These are phyloP conservation scores for Pyrus hybrid DNA, from an alignment of 331 rosid genomes.

Conservation along the genomic window DNA sequence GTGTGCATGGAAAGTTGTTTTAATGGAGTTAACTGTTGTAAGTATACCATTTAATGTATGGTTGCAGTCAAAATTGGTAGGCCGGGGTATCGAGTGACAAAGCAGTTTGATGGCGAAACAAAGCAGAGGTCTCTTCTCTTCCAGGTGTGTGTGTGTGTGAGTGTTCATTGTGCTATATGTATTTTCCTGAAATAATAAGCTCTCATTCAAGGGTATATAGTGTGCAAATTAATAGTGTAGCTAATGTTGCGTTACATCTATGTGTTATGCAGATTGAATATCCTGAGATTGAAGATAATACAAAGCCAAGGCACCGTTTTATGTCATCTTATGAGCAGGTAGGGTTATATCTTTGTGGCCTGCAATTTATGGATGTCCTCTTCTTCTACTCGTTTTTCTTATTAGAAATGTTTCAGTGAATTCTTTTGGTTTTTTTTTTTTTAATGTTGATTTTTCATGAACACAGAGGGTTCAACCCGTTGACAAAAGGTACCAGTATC, in stretches of 20 bases:
- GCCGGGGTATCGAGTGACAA: slow-evolving; percentile 91
- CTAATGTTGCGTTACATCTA: not conserved
- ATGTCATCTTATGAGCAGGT: slow-evolving; percentile 99
- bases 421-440: not conserved
- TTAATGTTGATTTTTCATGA: slow-evolving; percentile 13
- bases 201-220: not conserved
- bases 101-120: slow-evolving; percentile 87
- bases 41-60: not conserved
- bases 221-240: not conserved
- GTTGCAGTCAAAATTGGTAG: slow-evolving; percentile 87
- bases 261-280: slow-evolving; percentile 67
- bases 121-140: slow-evolving; percentile 93
- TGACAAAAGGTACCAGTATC: slow-evolving; percentile 87
- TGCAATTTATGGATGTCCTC: not conserved
- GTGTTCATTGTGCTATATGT: not conserved
- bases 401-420: not conserved
- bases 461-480: slow-evolving; percentile 75
- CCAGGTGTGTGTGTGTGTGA: slow-evolving; percentile 43
- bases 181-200: not conserved
- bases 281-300: slow-evolving; percentile 92
- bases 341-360: not conserved
- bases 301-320: slow-evolving; percentile 89
- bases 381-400: not conserved
- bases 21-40: not conserved
- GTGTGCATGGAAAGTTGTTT: not conserved